Evolutionary conservation across 108 stramenopile genomes (phyloP).

Genomic region (Skeletonema marinoi): DNA sequence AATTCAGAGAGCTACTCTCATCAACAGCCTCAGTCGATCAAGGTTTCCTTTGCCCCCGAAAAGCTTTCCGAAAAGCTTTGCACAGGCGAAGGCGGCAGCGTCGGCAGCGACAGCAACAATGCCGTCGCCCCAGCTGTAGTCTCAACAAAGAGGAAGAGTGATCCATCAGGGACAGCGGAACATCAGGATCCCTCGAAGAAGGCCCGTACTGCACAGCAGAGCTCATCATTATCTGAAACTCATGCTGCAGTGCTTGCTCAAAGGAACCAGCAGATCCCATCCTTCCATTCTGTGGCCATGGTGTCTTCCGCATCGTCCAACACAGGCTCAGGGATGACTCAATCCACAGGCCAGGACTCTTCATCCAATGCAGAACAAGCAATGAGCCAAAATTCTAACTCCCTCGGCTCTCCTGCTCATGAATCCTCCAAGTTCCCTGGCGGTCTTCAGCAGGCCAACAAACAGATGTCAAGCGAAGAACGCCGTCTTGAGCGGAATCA

Average conservation of each 20-base stretch:
- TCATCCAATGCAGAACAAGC: neutral
- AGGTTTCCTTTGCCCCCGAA: neutral
- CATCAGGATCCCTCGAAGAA: neutral
- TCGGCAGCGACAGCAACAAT: constrained; percentile 9
- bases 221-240: constrained; percentile 17
- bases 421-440: neutral
- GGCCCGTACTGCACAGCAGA: neutral
- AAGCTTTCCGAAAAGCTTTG: neutral
- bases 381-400: neutral
- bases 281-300: constrained; percentile 5
- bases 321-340: constrained; percentile 1
- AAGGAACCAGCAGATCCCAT: neutral
- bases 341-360: constrained; percentile 16
- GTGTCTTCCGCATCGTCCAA: constrained; percentile 20
- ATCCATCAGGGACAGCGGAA: neutral
- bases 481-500: constrained; percentile 45
- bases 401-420: neutral
- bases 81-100: neutral
- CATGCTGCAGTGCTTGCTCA: neutral
- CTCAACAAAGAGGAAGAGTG: neutral
- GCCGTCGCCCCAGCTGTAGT: neutral
- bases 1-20: neutral
- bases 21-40: constrained; percentile 3
- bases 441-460: constrained; percentile 22
- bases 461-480: constrained; percentile 20